Evolutionary conservation across 2,329 filamentous ascomycete species (phyloP), one percentile per base, ranked within the genome.

Genomic region (Hymenoscyphus infarciens): DNA sequence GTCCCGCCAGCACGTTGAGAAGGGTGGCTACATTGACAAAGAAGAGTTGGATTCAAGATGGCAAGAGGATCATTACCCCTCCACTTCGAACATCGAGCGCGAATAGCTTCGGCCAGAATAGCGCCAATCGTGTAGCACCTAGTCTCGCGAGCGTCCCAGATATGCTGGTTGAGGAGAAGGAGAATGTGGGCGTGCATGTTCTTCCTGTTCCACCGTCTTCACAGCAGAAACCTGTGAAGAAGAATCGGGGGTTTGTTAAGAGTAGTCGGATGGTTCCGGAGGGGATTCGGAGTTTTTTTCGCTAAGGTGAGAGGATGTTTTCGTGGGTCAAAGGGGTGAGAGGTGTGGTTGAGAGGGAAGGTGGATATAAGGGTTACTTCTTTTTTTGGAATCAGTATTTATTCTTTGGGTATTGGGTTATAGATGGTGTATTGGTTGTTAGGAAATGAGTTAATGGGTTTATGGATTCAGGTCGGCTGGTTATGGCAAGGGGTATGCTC

Each of bases 201-300:
- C 39, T 39, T 2, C 15, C 53, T n/a, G 57, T 38, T 7, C 45
- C 39, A 8, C n/a, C 19, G 16, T 25, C 60, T 31, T n/a, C 29
- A 13, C 61, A 64, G 53, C 61, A 64, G 53, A 69, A 66, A 59
- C 62, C 61, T 31, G 54, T 39, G 3, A 70, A 64, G 62, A 69
- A 64, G 42, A 62, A 57, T 13, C 72, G 68, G 56, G 63, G 39
- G n/a, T 61, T 59, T 35, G 63, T 65, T 2, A 69, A 64, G 49
- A 67, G 65, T 49, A 69, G 66, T n/a, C 49, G 56, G 15, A 66
- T 69, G 33, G 61, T 72, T 42, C 59, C 66, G 27, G 70, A 70
- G 35, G 67, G 71, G 5, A 65, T 73, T 56, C 66, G 70, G 22
- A 74, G 66, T 57, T 65, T 73, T 52, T 74, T 74, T 59, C 71